Percentiles rank a stretch among this genome's conserved stretches.
Conservation (phyloP, 306 rosid species). For the Carpinus fangiana region DNA sequence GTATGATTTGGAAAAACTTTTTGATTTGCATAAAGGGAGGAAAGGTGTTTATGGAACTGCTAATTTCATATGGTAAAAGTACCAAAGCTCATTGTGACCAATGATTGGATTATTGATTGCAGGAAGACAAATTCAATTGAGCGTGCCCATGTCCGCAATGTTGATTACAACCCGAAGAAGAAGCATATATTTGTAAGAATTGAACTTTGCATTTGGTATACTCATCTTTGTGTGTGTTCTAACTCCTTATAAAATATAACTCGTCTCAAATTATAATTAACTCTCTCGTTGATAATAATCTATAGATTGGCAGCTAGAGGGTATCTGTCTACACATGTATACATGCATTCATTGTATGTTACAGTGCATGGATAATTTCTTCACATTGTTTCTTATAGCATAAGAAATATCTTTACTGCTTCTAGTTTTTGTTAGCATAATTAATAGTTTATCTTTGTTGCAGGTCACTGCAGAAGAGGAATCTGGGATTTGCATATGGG, state of each 20-base stretch:
- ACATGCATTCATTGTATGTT: not conserved
- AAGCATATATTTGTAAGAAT: constrained; percentile 76
- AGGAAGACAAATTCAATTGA: constrained; percentile 82
- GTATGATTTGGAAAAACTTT: not conserved
- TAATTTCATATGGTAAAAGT: not conserved
- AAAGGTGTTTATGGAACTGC: constrained; percentile 2
- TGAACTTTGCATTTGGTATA: constrained; percentile 2
- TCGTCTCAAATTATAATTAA: not conserved
- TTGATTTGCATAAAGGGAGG: not conserved
- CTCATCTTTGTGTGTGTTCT: constrained; percentile 18
- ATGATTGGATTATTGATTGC: constrained; percentile 39
- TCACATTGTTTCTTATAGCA: not conserved
- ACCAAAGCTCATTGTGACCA: constrained; percentile 20
- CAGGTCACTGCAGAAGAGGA: constrained; percentile 93
- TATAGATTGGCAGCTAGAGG: not conserved
- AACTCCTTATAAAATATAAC: not conserved
- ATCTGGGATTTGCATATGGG: constrained; percentile 90
- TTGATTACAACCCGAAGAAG: constrained; percentile 74
- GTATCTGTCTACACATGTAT: not conserved
- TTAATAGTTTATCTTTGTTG: constrained; percentile 24
- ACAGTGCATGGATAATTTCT: not conserved
- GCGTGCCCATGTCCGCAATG: constrained; percentile 75
- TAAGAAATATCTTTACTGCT: not conserved
- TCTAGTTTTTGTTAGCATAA: constrained; percentile 18
- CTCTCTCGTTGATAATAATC: not conserved